Evolutionary conservation across 192 early-diverging fungal species (phyloP), one percentile per base, ranked within the genome.

Genomic region (Radiomyces spectabilis): DNA sequence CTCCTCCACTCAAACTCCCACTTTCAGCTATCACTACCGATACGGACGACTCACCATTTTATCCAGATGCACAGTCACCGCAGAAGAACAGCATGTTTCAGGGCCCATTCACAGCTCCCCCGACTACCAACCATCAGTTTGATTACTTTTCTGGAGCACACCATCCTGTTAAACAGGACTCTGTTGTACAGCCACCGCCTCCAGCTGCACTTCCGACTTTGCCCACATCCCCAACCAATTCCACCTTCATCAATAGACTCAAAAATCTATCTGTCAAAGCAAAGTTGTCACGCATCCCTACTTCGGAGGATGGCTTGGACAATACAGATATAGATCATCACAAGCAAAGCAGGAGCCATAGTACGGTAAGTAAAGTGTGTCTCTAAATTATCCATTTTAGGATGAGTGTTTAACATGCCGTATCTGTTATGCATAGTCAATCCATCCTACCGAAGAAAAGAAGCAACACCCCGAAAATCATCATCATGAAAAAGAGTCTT

Each of bases 241-340:
- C 49, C 16, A 65, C 49, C 7, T 65, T 69, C 22, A 73, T 79
- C 73, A 64, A 75, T n/a, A 61, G 77, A 15, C 31, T 82, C 24
- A 76, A 74, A 9, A 66, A 66, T 22, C 33, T 63, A 4, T 71
- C 73, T 44, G 67, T 71, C 2, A 74, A 72, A 18, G 54, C 59
- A n/a, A 80, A 80, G 31, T 26, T 71, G 25, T 45, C 64, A 1
- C 43, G 73, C 24, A 65, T 68, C 15, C 71, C 73, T 41, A 69
- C 68, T n/a, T n/a, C n/a, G n/a, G n/a, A n/a, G n/a, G n/a, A n/a
- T n/a, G n/a, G n/a, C n/a, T n/a, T n/a, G n/a, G n/a, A n/a, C n/a
- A n/a, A n/a, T n/a, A n/a, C n/a, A n/a, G n/a, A n/a, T n/a, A n/a
- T n/a, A n/a, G n/a, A n/a, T n/a, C n/a, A n/a, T n/a, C n/a, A n/a